A percentile compares a stretch with the other conserved stretches of the same genome.
These are phyloP conservation scores for Eucommia ulmoides DNA, from an alignment of 257 asterid genomes.

Conservation along the genomic window DNA sequence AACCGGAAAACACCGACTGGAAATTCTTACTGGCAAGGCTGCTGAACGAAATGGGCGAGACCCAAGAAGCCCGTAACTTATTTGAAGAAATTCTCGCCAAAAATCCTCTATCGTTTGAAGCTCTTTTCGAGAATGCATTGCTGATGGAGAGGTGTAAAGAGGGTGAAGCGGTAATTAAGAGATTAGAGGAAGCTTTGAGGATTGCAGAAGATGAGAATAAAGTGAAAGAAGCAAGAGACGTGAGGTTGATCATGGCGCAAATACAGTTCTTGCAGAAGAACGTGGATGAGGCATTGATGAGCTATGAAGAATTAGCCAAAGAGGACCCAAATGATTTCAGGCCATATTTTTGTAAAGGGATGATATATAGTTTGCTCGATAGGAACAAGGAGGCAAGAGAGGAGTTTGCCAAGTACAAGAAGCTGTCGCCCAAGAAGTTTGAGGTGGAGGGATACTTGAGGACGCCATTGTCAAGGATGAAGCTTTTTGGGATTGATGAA, in stretches of 20 bases:
- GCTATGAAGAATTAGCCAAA: conserved; percentile 53
- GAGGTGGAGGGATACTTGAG: conserved; percentile 81
- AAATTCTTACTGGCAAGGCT: conserved; percentile 53
- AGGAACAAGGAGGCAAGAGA: conserved; percentile 59
- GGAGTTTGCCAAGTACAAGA: conserved; percentile 49
- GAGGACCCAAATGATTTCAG: conserved; percentile 84
- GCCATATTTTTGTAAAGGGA: conserved; percentile 83
- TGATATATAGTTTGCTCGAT: conserved; percentile 63
- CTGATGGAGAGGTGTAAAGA: conserved; percentile 74
- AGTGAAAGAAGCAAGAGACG: conserved; percentile 63
- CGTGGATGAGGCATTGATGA: conserved; percentile 67
- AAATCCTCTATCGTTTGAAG: conserved; percentile 50
- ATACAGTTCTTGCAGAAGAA: conserved; percentile 71
- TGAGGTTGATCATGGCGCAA: conserved; percentile 76
- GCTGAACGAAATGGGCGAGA: conserved; percentile 48
- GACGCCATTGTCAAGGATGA: conserved; percentile 70
- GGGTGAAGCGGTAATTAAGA: conserved; percentile 41
- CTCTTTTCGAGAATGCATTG: conserved; percentile 62
- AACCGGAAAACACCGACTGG: conserved; percentile 64
- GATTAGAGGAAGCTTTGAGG: conserved; percentile 53
- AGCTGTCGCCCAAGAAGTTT: conserved; percentile 64
- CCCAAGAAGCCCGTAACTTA: conserved; percentile 40
- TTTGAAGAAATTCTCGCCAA: conserved; percentile 42
- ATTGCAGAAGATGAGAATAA: conserved; percentile 54
- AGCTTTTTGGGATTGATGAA: conserved; percentile 58